Percentiles rank a stretch among this genome's conserved stretches.
phyloP scores from a whole-genome alignment of 2,329 filamentous ascomycete species.

The Ceratocystis papillata region DNA sequence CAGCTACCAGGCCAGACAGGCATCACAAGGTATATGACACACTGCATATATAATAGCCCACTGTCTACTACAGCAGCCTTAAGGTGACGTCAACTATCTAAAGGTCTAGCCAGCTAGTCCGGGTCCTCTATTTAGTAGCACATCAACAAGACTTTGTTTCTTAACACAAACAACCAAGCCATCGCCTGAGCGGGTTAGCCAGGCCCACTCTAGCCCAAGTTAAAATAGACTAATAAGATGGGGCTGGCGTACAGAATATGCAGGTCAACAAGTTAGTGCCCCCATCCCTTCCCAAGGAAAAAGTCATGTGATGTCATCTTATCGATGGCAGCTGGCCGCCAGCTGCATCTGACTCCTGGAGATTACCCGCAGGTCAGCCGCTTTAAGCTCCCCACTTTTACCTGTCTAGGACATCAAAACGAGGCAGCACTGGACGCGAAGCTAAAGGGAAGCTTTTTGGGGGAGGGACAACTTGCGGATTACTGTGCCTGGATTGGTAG shows the following conservation, averaged over 20 bases:
- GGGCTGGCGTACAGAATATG: background rate
- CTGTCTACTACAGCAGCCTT: too few species aligned
- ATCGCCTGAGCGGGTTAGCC: too few species aligned
- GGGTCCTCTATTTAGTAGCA: too few species aligned
- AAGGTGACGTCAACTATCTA: too few species aligned
- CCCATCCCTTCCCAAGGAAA: background rate
- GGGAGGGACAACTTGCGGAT: background rate
- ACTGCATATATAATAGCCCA: too few species aligned
- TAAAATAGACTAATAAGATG: background rate
- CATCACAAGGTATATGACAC: too few species aligned
- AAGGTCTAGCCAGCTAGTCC: too few species aligned
- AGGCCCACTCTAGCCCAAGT: too few species aligned
- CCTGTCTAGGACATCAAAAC: background rate
- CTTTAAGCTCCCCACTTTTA: background rate
- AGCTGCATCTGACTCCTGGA: background rate
- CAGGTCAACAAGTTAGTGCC: background rate
- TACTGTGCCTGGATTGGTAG: background rate
- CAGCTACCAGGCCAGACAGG: too few species aligned
- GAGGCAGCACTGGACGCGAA: constrained; percentile 12
- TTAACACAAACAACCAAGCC: too few species aligned
- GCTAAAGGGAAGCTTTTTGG: constrained; percentile 6
- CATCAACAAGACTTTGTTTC: too few species aligned
- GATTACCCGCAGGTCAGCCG: constrained; percentile 11
- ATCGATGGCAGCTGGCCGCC: background rate
- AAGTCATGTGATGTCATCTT: background rate